Percentiles rank a stretch among this genome's conserved stretches.
Evolutionary conservation across 169 alveolate species (phyloP).

Genomic region (Besnoitia besnoiti): DNA sequence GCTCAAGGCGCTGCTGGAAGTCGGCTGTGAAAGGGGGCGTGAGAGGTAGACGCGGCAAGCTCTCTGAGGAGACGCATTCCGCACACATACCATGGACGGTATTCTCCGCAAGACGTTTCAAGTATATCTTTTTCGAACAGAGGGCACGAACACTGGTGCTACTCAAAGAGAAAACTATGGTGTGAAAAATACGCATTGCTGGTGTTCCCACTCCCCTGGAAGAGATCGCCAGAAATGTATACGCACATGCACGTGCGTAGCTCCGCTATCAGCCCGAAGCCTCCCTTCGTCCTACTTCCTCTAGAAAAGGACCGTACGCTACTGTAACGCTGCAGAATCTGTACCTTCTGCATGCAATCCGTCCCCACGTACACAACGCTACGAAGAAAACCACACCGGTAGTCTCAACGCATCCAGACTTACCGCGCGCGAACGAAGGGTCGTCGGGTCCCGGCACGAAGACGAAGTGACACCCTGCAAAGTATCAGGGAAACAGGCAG

Average conservation of each 20-base stretch:
- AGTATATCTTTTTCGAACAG: background rate
- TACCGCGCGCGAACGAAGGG: slow-evolving; percentile 41
- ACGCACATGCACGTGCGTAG: too few species aligned
- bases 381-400: too few species aligned
- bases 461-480: slow-evolving; percentile 26
- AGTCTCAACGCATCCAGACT: too few species aligned
- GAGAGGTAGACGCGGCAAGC: slow-evolving; percentile 59
- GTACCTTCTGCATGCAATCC: too few species aligned
- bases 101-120: background rate
- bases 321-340: too few species aligned
- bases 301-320: too few species aligned
- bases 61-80: slow-evolving; percentile 1
- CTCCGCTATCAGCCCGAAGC: too few species aligned
- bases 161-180: background rate
- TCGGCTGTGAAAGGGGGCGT: slow-evolving; percentile 41
- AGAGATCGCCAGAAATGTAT: too few species aligned
- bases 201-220: too few species aligned
- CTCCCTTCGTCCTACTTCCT: too few species aligned
- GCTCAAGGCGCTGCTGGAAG: slow-evolving; percentile 41
- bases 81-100: background rate
- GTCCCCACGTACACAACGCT: too few species aligned
- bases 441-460: slow-evolving; percentile 48
- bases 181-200: too few species aligned
- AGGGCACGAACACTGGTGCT: background rate
- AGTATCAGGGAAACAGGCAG: background rate